phyloP scores from a whole-genome alignment of 495 filamentous ascomycete species.

The Monascus purpureus region DNA sequence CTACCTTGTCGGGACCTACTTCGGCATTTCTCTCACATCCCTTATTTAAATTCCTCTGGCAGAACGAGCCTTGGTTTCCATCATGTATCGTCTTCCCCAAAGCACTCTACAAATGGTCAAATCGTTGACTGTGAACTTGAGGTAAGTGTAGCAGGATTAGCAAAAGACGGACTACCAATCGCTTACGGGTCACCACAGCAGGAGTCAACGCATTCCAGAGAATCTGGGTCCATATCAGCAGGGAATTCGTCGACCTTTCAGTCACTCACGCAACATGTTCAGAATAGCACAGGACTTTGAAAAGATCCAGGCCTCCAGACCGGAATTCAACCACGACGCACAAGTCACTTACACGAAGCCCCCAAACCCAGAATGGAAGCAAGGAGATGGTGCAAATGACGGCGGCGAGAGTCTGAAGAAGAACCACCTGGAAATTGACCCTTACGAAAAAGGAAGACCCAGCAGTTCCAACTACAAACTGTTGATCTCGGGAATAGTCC shows the following conservation, averaged over 20 bases:
- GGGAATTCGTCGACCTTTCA: constrained; percentile 4
- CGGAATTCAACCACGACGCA: constrained; percentile 41
- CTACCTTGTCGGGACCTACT: too few species aligned
- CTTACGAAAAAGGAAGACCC: constrained; percentile 56
- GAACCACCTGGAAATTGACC: constrained; percentile 68
- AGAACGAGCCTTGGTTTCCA: too few species aligned
- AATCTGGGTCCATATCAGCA: not conserved
- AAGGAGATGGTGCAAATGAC: constrained; percentile 64
- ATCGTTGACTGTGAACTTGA: too few species aligned
- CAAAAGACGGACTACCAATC: too few species aligned
- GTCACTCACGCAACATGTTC: constrained; percentile 13
- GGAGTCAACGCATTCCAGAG: too few species aligned
- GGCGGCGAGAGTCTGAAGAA: constrained; percentile 37
- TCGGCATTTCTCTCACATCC: too few species aligned
- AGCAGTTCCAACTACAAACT: constrained; percentile 78
- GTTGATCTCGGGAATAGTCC: constrained; percentile 74
- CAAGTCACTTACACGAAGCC: constrained; percentile 54
- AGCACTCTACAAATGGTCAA: too few species aligned
- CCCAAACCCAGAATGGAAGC: constrained; percentile 58
- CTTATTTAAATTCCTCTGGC: too few species aligned
- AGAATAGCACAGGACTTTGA: constrained; percentile 55
- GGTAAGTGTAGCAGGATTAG: too few species aligned
- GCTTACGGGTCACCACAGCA: too few species aligned
- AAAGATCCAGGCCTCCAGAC: constrained; percentile 56
- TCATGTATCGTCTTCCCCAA: too few species aligned